Evolutionary conservation across 331 rosid genomes (phyloP).

Genomic region (Pyracantha coccinea): DNA sequence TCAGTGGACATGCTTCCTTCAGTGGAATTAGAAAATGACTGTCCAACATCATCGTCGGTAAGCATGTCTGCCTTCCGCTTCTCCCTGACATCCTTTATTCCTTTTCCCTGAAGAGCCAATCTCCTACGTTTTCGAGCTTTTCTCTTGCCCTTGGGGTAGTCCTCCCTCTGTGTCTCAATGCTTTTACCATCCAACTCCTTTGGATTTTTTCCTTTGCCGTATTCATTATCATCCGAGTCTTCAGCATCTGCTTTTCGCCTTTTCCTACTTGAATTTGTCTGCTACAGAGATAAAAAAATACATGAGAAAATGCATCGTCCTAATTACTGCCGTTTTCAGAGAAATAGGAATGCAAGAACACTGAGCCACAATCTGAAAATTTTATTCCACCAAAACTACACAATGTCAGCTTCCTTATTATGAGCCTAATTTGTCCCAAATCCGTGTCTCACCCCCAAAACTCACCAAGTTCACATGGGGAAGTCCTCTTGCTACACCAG

Average conservation of each 20-base stretch:
- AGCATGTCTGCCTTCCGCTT: slow-evolving; percentile 43
- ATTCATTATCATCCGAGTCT: slow-evolving; percentile 78
- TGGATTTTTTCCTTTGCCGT: slow-evolving; percentile 40
- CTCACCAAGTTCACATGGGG: no score
- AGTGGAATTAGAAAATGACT: slow-evolving; percentile 58
- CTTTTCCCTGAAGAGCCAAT: slow-evolving; percentile 88
- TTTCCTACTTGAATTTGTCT: slow-evolving; percentile 85
- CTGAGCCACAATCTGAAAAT: no score
- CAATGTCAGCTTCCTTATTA: no score
- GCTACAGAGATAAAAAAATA: slow-evolving; percentile 16
- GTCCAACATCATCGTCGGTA: slow-evolving; percentile 57
- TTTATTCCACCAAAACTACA: no score
- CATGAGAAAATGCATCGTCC: background rate
- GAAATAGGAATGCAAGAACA: no score
- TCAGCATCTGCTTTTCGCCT: slow-evolving; percentile 81
- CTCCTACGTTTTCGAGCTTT: slow-evolving; percentile 92
- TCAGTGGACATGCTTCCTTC: slow-evolving; percentile 79
- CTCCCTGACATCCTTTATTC: slow-evolving; percentile 68
- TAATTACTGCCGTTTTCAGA: background rate
- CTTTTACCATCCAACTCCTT: slow-evolving; percentile 68
- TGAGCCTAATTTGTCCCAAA: no score
- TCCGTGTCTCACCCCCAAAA: no score
- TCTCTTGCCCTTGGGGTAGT: slow-evolving; percentile 93
- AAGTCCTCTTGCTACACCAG: no score
- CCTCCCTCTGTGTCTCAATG: slow-evolving; percentile 75